Evolutionary conservation across 2,329 filamentous ascomycete species (phyloP).

Genomic region (Daldinia sp.): DNA sequence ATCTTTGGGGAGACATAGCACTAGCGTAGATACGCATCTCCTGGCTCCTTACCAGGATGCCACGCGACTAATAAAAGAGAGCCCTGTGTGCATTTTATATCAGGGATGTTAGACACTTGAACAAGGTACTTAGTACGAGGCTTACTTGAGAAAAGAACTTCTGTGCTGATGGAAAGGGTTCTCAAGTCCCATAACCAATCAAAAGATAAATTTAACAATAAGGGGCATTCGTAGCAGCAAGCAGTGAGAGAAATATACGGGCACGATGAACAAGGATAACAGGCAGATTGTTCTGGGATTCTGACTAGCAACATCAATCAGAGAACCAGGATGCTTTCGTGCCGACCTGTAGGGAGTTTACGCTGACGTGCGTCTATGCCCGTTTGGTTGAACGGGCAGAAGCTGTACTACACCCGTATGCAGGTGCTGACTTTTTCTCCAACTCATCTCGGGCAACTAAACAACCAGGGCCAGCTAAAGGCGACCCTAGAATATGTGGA

Average conservation of each 20-base stretch:
- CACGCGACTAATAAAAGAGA: slow-evolving; percentile 20
- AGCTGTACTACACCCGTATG: slow-evolving; percentile 21
- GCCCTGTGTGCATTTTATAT: slow-evolving; percentile 9
- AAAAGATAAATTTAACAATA: slow-evolving; percentile 12
- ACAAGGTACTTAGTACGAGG: slow-evolving; percentile 1
- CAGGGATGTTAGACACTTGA: slow-evolving; percentile 14
- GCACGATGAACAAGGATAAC: slow-evolving; percentile 28
- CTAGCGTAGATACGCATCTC: slow-evolving; percentile 21
- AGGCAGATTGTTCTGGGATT: slow-evolving; percentile 15
- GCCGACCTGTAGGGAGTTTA: slow-evolving; percentile 17
- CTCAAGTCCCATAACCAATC: slow-evolving; percentile 31
- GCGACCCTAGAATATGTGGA: slow-evolving; percentile 26
- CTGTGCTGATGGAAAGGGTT: slow-evolving; percentile 21
- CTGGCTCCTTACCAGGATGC: slow-evolving; percentile 25
- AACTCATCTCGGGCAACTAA: slow-evolving; percentile 10
- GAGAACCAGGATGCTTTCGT: slow-evolving; percentile 20
- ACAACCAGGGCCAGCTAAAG: slow-evolving; percentile 6
- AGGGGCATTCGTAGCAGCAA: slow-evolving; percentile 23
- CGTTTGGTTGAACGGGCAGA: slow-evolving; percentile 11
- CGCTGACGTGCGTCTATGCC: slow-evolving; percentile 14
- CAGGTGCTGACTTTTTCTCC: not conserved
- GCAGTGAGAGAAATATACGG: slow-evolving; percentile 19
- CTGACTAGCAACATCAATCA: slow-evolving; percentile 7
- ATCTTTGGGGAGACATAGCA: slow-evolving; percentile 11
- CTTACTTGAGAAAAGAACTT: slow-evolving; percentile 20